Evolutionary conservation across 2,329 filamentous ascomycete genomes (phyloP).

Genomic region (Colletotrichum sp.): DNA sequence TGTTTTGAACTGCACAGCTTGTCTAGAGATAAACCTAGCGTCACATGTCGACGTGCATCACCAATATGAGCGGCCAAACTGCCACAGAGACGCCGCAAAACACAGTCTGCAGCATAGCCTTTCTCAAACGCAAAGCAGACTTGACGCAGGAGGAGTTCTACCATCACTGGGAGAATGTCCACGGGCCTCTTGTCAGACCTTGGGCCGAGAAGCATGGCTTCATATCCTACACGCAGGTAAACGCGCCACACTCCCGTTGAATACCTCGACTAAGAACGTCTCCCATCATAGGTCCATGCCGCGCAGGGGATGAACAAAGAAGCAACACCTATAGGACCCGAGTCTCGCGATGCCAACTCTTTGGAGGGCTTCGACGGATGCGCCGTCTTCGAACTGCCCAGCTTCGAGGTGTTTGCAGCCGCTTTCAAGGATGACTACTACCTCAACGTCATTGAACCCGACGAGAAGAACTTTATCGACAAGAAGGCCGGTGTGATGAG

Average conservation of each 20-base stretch:
- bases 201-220: conserved; percentile 39
- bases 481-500: conserved; percentile 29
- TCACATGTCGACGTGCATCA: neutral
- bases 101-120: conserved; percentile 22
- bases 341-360: conserved; percentile 10
- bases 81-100: neutral
- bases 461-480: conserved; percentile 34
- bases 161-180: conserved; percentile 36
- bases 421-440: conserved; percentile 37
- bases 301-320: conserved; percentile 27
- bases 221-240: conserved; percentile 35
- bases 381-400: conserved; percentile 33
- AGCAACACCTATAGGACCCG: conserved; percentile 20
- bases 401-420: conserved; percentile 28
- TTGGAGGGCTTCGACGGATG: conserved; percentile 33
- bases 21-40: neutral
- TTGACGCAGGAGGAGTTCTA: conserved; percentile 35
- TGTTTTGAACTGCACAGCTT: neutral
- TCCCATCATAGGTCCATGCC: conserved; percentile 27
- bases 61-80: neutral
- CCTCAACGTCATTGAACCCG: conserved; percentile 30
- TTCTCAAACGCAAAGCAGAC: conserved; percentile 31
- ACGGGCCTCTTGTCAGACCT: conserved; percentile 35
- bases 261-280: neutral
- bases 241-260: neutral